Conservation (phyloP, 2,329 filamentous ascomycete species). For the Colletotrichum sublineola region DNA sequence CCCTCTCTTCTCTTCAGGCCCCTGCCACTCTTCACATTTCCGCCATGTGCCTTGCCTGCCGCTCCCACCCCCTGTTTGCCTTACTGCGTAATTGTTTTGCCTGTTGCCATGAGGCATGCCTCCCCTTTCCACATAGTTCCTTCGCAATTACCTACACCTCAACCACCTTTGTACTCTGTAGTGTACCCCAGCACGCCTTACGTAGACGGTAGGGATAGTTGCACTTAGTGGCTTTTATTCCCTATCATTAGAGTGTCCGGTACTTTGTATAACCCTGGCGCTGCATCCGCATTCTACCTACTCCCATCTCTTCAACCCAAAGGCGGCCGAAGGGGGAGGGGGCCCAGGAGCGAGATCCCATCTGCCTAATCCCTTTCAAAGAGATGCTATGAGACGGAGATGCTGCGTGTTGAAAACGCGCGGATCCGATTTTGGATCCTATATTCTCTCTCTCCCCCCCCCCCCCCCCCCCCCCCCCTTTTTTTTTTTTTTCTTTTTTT, state of each 20-base stretch:
- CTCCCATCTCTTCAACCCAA: neutral
- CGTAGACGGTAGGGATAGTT: slow-evolving; percentile 10
- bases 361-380: neutral
- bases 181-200: slow-evolving; percentile 25
- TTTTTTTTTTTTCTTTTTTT: too few species aligned
- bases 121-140: slow-evolving; percentile 12
- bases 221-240: slow-evolving; percentile 12
- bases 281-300: neutral
- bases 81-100: neutral
- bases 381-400: neutral
- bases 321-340: neutral
- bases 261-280: neutral
- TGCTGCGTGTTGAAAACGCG: neutral
- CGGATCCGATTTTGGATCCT: neutral
- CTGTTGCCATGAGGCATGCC: slow-evolving; percentile 19
- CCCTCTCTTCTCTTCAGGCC: slow-evolving; percentile 14
- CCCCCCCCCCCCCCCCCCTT: too few species aligned
- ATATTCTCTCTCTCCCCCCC: too few species aligned
- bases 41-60: slow-evolving; percentile 30
- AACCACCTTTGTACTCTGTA: neutral
- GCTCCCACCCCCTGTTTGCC: neutral
- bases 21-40: slow-evolving; percentile 18
- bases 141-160: slow-evolving; percentile 32
- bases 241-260: neutral
- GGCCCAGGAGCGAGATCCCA: neutral